Base-by-base conservation (phyloP, 805 yeast genomes). In the Candida palmyrensis region DNA sequence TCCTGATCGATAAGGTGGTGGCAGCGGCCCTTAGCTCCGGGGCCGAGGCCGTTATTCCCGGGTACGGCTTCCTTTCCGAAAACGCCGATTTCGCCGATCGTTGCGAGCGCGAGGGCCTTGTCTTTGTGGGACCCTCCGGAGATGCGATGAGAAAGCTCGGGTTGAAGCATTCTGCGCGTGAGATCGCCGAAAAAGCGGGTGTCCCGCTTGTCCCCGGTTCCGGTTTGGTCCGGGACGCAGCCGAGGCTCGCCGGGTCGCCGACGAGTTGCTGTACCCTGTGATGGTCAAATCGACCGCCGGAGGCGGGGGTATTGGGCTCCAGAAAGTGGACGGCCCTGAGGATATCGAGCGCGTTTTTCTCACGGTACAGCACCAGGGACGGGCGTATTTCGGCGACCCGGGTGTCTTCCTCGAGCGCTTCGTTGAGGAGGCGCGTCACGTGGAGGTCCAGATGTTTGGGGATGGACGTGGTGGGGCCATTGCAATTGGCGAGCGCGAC, bases 171-270 rank as follows among this genome's bases (percentile, higher is more conserved):
- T 88, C 97, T 30, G 98, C 98, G 6, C 79, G 97, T 62, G 92
- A 80, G 52, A 86, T 92, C 43, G 98, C 98, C 15, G 75, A 73
- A 44, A 70, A 70, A 29, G 97, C 97, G n/a, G 80, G 81, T 27
- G 97, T 90, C 32, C 98, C 98, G 5, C 69, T 92, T 38, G 97
- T 89, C 38, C 97, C 98, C n/a, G 98, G 98, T 31, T 84, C 97
- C 11, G 94, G 87, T 6, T 69, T 92, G 44, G 79, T 90, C 23
- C 64, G 73, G 2, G 64, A 75, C 41, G 71, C 89, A 9, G 71
- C 71, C 8, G 96, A 84, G 48, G 97, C 97, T 3, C 66, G 69
- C 37, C 70, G 63, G 39, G 74, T 81, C 41, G 97, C 96, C 11
- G 78, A 75, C 12, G 63, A 73, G 47, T 66, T 90, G 32, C 83